phyloP scores from a whole-genome alignment of 192 early-diverging fungal genomes.

The Backusella mclennaniae region DNA sequence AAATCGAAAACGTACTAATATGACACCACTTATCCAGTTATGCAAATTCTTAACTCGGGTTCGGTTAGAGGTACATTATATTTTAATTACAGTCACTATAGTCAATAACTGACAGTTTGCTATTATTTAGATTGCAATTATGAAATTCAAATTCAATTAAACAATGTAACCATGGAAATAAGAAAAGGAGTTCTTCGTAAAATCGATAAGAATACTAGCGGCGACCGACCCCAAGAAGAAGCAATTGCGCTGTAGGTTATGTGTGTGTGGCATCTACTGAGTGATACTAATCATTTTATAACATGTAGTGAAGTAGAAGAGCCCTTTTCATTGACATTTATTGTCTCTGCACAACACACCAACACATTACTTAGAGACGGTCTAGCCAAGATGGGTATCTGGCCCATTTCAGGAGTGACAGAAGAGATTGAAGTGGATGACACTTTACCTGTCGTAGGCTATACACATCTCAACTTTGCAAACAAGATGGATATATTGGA shows the following conservation, averaged over 20 bases:
- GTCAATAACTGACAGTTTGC: not conserved
- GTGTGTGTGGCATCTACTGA: too few species aligned
- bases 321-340: conserved; percentile 1
- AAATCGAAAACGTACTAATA: not conserved
- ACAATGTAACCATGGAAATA: not conserved
- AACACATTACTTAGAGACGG: conserved; percentile 3
- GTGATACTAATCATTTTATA: not conserved
- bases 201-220: not conserved
- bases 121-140: conserved; percentile 14
- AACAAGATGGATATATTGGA: conserved; percentile 14
- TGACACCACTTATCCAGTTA: not conserved
- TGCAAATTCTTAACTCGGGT: conserved; percentile 9
- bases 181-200: conserved; percentile 5
- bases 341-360: conserved; percentile 5
- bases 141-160: conserved; percentile 5
- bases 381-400: conserved; percentile 4
- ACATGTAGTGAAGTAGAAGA: conserved; percentile 8
- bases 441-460: not conserved
- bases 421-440: not conserved
- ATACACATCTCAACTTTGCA: not conserved
- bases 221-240: conserved; percentile 11
- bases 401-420: not conserved
- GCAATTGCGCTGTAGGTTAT: conserved; percentile 2
- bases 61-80: not conserved
- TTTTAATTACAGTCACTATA: not conserved